Conservation (phyloP, 352 stramenopile genomes). For the Globisporangium lucens region DNA sequence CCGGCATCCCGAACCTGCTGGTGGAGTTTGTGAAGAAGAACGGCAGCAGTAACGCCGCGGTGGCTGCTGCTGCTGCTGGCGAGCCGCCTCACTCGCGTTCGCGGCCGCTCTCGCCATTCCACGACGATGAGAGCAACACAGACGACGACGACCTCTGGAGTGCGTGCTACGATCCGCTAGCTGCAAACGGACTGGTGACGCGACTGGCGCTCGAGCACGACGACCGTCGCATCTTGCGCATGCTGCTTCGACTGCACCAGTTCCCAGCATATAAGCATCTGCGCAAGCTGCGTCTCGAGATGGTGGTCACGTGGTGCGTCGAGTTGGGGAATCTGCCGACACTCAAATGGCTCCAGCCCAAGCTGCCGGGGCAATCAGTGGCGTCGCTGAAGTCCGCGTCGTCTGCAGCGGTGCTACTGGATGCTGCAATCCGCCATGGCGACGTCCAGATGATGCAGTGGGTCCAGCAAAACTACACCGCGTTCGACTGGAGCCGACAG, state of each 20-base stretch:
- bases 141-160: neutral
- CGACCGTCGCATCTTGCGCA: neutral
- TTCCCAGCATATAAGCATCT: neutral
- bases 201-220: constrained; percentile 1
- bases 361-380: neutral
- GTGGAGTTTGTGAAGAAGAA: constrained; percentile 3
- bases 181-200: constrained; percentile 1
- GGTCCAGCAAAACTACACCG: neutral
- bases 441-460: constrained; percentile 9
- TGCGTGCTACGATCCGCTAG: constrained; percentile 6
- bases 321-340: neutral
- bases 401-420: neutral
- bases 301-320: constrained; percentile 1
- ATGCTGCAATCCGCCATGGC: neutral
- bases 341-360: constrained; percentile 1
- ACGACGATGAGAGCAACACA: neutral
- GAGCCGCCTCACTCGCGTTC: neutral
- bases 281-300: constrained; percentile 3
- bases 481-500: neutral
- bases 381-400: neutral
- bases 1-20: constrained; percentile 2
- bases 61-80: no score
- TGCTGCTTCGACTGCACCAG: constrained; percentile 10
- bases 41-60: neutral
- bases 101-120: neutral